Evolutionary conservation across 2,329 filamentous ascomycete genomes (phyloP).

Genomic region (Aureobasidium vineae): DNA sequence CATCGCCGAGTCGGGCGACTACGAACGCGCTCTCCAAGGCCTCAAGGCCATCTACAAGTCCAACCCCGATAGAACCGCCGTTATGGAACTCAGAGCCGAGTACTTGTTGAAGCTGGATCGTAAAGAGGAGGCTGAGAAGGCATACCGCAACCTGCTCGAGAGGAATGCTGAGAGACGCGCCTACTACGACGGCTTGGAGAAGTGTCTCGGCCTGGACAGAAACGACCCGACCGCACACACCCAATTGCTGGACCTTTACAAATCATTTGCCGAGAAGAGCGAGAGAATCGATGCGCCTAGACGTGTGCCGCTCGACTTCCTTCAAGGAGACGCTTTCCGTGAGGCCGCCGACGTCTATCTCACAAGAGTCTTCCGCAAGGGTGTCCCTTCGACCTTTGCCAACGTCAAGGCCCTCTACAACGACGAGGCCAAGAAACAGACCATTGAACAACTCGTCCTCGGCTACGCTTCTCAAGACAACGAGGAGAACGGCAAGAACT

Average conservation of each 20-base stretch:
- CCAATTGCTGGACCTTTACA: conserved; percentile 72
- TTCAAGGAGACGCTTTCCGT: conserved; percentile 78
- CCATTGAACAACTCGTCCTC: conserved; percentile 71
- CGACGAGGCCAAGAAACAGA: conserved; percentile 72
- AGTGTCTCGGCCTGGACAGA: conserved; percentile 62
- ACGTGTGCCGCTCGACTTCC: conserved; percentile 84
- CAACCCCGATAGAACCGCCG: conserved; percentile 77
- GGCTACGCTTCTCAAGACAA: conserved; percentile 63
- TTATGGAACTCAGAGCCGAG: conserved; percentile 80
- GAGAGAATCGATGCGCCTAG: conserved; percentile 81
- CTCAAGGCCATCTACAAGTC: conserved; percentile 73
- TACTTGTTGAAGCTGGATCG: conserved; percentile 76
- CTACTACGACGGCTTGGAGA: conserved; percentile 79
- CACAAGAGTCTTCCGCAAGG: conserved; percentile 81
- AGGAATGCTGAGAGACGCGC: conserved; percentile 83
- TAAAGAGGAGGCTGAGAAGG: conserved; percentile 76
- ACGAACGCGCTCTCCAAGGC: conserved; percentile 79
- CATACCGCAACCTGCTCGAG: conserved; percentile 76
- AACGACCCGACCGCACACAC: conserved; percentile 64
- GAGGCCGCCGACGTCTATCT: conserved; percentile 76
- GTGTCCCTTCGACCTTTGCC: conserved; percentile 92
- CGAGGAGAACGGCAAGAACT: conserved; percentile 56
- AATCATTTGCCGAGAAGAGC: conserved; percentile 76
- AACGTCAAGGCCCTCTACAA: conserved; percentile 93
- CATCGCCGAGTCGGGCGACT: conserved; percentile 85